phyloP scores from a whole-genome alignment of 2,329 filamentous ascomycete species.

The Didymosphaeria variabile region DNA sequence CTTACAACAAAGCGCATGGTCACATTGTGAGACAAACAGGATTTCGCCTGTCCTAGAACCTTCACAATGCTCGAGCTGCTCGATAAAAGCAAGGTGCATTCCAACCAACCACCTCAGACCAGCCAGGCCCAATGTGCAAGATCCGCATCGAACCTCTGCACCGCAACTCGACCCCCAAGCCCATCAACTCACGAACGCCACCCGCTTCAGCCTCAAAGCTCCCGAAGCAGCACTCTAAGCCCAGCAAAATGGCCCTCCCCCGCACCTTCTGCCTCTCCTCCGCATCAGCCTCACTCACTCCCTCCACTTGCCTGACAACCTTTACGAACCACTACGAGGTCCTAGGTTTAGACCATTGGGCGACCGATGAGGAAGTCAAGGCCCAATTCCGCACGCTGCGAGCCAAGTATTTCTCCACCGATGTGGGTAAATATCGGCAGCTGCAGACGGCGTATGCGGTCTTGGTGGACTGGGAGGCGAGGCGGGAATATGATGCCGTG shows the following conservation, averaged over 20 bases:
- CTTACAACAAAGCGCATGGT: background rate
- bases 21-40: slow-evolving; percentile 1
- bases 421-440: slow-evolving; percentile 40
- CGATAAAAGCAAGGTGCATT: background rate
- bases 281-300: background rate
- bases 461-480: slow-evolving; percentile 38
- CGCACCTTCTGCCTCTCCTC: slow-evolving; percentile 7
- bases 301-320: slow-evolving; percentile 13
- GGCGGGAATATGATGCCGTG: slow-evolving; percentile 37
- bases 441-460: slow-evolving; percentile 42
- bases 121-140: slow-evolving; percentile 1
- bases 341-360: slow-evolving; percentile 33
- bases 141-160: slow-evolving; percentile 4
- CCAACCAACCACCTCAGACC: background rate
- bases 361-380: slow-evolving; percentile 42
- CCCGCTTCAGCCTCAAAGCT: too few relatives aligned
- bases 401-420: slow-evolving; percentile 38
- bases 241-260: slow-evolving; percentile 8
- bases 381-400: slow-evolving; percentile 39
- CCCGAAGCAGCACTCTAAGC: too few relatives aligned
- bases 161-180: background rate
- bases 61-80: background rate
- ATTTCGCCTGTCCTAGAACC: background rate
- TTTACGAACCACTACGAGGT: slow-evolving; percentile 45
- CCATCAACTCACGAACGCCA: background rate